Conservation (phyloP, 345 rosid species). For the Lepidium aucheri region DNA sequence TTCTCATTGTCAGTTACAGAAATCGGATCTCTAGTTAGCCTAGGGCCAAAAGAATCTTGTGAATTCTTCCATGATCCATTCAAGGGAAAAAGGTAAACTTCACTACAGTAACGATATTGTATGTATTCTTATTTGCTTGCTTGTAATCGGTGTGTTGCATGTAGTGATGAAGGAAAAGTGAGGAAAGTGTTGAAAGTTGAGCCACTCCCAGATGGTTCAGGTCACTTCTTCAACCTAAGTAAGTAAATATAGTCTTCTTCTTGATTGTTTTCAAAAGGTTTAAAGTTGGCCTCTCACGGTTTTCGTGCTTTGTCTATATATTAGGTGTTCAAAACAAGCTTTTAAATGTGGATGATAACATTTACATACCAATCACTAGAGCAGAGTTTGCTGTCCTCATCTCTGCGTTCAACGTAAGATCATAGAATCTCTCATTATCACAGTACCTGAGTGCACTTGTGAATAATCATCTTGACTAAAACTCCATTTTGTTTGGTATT, state of each 20-base stretch:
- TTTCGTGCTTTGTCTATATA: slow-evolving; percentile 3
- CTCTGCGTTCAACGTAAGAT: slow-evolving; percentile 69
- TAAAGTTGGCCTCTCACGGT: not conserved
- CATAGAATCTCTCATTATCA: not conserved
- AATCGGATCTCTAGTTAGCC: slow-evolving; percentile 60
- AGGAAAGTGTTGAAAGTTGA: slow-evolving; percentile 92
- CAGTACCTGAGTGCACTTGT: not conserved
- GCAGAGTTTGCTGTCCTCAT: slow-evolving; percentile 75
- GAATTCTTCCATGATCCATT: slow-evolving; percentile 88
- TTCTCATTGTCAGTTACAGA: slow-evolving; percentile 85
- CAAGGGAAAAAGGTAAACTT: slow-evolving; percentile 69
- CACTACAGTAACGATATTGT: not conserved
- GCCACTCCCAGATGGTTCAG: slow-evolving; percentile 92
- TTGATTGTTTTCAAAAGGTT: not conserved
- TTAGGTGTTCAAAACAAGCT: slow-evolving; percentile 86
- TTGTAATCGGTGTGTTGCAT: slow-evolving; percentile 17
- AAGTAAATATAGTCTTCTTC: slow-evolving; percentile 25
- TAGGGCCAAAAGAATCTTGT: slow-evolving; percentile 63
- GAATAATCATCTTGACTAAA: not conserved
- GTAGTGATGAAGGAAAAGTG: slow-evolving; percentile 82
- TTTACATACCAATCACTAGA: slow-evolving; percentile 71
- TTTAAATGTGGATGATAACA: slow-evolving; percentile 66
- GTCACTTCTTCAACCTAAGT: slow-evolving; percentile 92
- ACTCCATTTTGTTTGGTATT: not conserved
- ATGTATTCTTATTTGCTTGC: not conserved